These are phyloP conservation scores for Tulasnella sp. DNA, from an alignment of 768 basidiomycete species.

Conservation along the genomic window DNA sequence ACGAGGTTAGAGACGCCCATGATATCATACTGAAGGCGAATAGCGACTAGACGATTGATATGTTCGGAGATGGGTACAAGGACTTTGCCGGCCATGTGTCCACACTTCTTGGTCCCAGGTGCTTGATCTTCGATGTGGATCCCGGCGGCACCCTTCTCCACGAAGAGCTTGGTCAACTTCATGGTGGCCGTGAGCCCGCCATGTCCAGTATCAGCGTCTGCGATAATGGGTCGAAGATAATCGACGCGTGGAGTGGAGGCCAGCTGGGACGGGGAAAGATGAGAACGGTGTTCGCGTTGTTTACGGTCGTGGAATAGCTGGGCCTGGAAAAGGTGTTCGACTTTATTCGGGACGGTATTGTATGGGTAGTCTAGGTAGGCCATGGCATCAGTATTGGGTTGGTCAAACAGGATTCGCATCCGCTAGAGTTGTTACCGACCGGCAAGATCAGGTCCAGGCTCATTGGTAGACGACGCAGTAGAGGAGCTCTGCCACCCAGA, in stretches of 20 bases:
- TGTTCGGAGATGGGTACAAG: constrained; percentile 96
- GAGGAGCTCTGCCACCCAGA: constrained; percentile 63
- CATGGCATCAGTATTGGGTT: not conserved
- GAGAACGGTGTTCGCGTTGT: constrained; percentile 72
- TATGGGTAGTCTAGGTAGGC: constrained; percentile 87
- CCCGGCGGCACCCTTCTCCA: constrained; percentile 95
- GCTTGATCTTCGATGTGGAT: constrained; percentile 98
- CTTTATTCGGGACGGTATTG: constrained; percentile 98
- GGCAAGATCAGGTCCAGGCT: constrained; percentile 97
- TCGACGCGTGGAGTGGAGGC: constrained; percentile 63
- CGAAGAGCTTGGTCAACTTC: constrained; percentile 98
- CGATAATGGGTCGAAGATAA: constrained; percentile 88
- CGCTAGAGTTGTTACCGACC: constrained; percentile 38
- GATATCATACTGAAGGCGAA: constrained; percentile 94
- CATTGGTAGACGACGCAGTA: constrained; percentile 86
- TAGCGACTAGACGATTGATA: constrained; percentile 94
- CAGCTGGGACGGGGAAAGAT: constrained; percentile 59
- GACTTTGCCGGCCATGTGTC: constrained; percentile 92
- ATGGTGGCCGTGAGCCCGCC: constrained; percentile 96
- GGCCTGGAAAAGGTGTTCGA: constrained; percentile 94
- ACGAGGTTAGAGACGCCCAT: constrained; percentile 96
- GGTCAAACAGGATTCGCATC: not conserved
- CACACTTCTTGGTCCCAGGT: constrained; percentile 92
- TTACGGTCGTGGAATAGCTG: constrained; percentile 99
- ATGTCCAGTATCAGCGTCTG: constrained; percentile 97